These are phyloP conservation scores for Candida hungchunana DNA, from an alignment of 805 yeast species.

Conservation along the genomic window DNA sequence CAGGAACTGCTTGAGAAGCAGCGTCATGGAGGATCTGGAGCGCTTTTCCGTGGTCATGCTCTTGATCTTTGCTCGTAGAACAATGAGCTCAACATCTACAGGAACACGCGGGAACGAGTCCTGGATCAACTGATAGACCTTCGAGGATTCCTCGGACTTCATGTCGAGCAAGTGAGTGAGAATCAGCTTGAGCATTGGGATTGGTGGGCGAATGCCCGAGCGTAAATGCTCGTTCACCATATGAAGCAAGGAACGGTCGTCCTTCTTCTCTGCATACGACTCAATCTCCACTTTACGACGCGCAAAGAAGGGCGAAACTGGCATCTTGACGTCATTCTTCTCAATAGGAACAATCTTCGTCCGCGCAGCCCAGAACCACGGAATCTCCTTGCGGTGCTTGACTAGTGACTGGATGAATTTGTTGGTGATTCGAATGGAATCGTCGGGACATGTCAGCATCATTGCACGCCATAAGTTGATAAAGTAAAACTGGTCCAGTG, in stretches of 20 bases:
- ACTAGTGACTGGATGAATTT: conserved; percentile 6
- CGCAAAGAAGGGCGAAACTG: background rate
- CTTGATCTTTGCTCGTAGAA: conserved; percentile 7
- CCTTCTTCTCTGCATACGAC: background rate
- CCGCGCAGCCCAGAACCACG: conserved; percentile 6
- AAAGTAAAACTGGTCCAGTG: conserved; percentile 5
- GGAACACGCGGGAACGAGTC: conserved; percentile 13
- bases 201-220: conserved; percentile 20
- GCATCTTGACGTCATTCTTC: too few species aligned
- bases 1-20: conserved; percentile 8
- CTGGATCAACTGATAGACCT: conserved; percentile 15
- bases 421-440: conserved; percentile 1
- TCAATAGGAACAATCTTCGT: background rate
- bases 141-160: conserved; percentile 11
- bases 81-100: conserved; percentile 12
- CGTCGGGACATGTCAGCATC: conserved; percentile 2
- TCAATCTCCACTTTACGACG: background rate
- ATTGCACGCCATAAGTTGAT: conserved; percentile 8
- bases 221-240: conserved; percentile 15
- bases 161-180: conserved; percentile 10
- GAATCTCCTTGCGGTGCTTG: background rate
- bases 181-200: conserved; percentile 7
- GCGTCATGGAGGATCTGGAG: background rate
- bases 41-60: background rate
- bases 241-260: conserved; percentile 7